These are phyloP conservation scores for Plasmodium berghei DNA, from an alignment of 169 alveolate genomes.

Conservation along the genomic window DNA sequence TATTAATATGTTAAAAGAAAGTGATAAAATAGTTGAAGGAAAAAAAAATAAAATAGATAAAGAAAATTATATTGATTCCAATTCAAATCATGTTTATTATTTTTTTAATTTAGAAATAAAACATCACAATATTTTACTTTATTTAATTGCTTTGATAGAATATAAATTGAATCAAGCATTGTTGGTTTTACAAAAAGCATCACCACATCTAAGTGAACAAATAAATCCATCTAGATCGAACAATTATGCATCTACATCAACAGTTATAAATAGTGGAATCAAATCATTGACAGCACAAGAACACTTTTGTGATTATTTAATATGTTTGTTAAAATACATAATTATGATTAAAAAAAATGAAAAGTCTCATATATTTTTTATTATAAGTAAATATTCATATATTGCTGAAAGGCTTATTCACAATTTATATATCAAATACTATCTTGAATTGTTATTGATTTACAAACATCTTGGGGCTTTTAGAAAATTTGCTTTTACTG, in stretches of 20 bases:
- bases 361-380: constrained; percentile 9
- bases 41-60: background rate
- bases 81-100: background rate
- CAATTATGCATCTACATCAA: background rate
- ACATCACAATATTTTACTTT: constrained; percentile 52
- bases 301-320: constrained; percentile 34
- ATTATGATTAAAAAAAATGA: constrained; percentile 35
- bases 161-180: constrained; percentile 28
- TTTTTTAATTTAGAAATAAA: constrained; percentile 29
- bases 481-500: constrained; percentile 54
- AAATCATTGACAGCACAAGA: constrained; percentile 12
- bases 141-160: constrained; percentile 35
- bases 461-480: constrained; percentile 55
- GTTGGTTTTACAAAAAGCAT: background rate
- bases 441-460: constrained; percentile 28
- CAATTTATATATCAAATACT: constrained; percentile 15
- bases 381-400: constrained; percentile 29
- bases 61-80: background rate
- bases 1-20: constrained; percentile 21
- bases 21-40: background rate
- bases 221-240: background rate
- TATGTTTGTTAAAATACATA: constrained; percentile 51
- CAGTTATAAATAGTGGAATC: background rate
- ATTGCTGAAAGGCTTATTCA: constrained; percentile 13
- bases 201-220: background rate